These are phyloP conservation scores for Stromatinia cepivora DNA, from an alignment of 2,329 filamentous ascomycete species.

Conservation along the genomic window DNA sequence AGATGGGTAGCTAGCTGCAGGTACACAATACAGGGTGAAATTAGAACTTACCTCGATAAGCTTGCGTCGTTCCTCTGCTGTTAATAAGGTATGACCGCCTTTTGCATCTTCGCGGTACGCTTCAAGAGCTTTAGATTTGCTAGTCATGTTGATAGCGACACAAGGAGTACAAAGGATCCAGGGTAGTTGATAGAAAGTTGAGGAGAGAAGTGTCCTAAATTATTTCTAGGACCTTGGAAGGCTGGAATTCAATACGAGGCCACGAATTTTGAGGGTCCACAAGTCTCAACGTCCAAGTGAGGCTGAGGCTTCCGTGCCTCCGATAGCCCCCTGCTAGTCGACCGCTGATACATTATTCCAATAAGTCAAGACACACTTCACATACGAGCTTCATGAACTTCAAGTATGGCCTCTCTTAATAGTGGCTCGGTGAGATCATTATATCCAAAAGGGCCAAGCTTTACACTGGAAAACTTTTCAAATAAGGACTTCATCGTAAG, in stretches of 20 bases:
- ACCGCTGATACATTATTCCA: conserved; percentile 10
- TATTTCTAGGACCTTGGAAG: background rate
- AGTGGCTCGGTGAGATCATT: conserved; percentile 47
- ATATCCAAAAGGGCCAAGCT: conserved; percentile 77
- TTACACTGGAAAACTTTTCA: conserved; percentile 85
- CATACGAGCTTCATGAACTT: conserved; percentile 14
- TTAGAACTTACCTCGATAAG: conserved; percentile 46
- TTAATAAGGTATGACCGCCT: conserved; percentile 46
- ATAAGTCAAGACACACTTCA: conserved; percentile 20
- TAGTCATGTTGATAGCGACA: conserved; percentile 16
- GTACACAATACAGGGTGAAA: conserved; percentile 18
- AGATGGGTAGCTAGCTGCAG: conserved; percentile 18
- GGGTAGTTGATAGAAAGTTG: background rate
- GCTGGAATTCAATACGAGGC: conserved; percentile 20
- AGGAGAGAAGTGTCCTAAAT: conserved; percentile 10
- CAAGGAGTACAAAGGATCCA: background rate
- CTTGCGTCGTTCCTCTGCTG: conserved; percentile 47
- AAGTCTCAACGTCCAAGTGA: conserved; percentile 17
- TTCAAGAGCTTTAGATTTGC: conserved; percentile 29
- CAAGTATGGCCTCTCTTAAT: conserved; percentile 36
- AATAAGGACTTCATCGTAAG: conserved; percentile 95
- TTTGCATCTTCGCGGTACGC: conserved; percentile 50
- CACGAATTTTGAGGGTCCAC: conserved; percentile 12
- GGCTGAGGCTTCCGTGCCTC: conserved; percentile 9
- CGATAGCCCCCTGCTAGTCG: conserved; percentile 3